Base-by-base conservation (phyloP, 2,329 filamentous ascomycete species). In the Pseudogymnoascus sp. region DNA sequence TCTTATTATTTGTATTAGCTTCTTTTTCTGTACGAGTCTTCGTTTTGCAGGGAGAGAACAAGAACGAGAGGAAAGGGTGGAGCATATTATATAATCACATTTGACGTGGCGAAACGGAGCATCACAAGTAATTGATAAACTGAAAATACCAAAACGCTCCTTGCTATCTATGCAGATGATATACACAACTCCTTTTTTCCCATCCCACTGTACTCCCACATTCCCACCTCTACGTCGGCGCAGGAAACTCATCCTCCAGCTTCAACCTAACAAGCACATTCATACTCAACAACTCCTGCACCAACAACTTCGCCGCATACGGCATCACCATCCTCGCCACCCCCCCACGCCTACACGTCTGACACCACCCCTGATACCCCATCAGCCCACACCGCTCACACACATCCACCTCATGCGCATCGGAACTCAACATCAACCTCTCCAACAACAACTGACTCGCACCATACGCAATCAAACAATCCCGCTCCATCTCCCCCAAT, bases 201-300 rank as follows among this genome's bases (percentile, higher is more conserved):
- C 33, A 9, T 28, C 28, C n/a, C n/a, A 12, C 49, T 4, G 4
- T 25, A 25, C 41, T 12, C 49, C 49, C 49, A 19, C 4, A 22
- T n/a, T 6, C 49, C 49, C n/a, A 33, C n/a, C 5, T 5, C 23
- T 55, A 55, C 8, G 25, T 55, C 45, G 61, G 61, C 33, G 36
- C 23, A 9, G 92, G 92, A 75, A 99, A 99, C 77, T 97, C 91
- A 73, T 99, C 94, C 70, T 91, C 91, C 67, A 99, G 77, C 79
- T 93, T 90, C 76, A 99, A 79, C 63, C 90, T 83, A 64, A 96
- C 93, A 65, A 92, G 90, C n/a, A 99, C 91, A 75, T 99, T 99
- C 94, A 99, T 99, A 75, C 91, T 96, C 72, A 96, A 88, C 71
- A 99, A 77, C 78, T 99, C 94, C 79, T 99, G 94, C 58, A 97